These are phyloP conservation scores for Auricularia auricula-judae DNA, from an alignment of 768 basidiomycete genomes.

Conservation along the genomic window DNA sequence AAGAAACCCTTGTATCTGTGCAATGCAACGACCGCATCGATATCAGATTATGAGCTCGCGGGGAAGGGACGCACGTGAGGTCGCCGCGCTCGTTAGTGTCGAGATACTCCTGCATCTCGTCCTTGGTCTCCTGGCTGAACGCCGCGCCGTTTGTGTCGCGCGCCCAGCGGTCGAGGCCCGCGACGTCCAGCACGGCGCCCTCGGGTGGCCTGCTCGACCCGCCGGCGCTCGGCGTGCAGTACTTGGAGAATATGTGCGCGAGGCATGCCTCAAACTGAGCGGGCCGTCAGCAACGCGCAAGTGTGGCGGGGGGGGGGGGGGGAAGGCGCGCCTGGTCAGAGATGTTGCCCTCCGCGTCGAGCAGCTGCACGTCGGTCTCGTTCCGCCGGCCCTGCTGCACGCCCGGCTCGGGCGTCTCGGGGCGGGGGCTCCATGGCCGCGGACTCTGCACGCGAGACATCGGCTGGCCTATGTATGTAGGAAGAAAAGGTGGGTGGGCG, in stretches of 20 bases:
- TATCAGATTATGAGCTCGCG: neutral
- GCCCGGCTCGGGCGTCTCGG: conserved; percentile 52
- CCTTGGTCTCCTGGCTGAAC: conserved; percentile 67
- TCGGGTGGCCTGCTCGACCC: conserved; percentile 11
- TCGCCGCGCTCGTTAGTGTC: conserved; percentile 62
- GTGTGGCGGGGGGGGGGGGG: neutral
- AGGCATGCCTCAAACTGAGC: conserved; percentile 55
- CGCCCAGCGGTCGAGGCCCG: conserved; percentile 57
- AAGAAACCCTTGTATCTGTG: conserved; percentile 66
- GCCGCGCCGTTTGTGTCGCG: conserved; percentile 71
- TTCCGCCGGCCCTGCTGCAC: conserved; percentile 51
- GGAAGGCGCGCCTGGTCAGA: conserved; percentile 41
- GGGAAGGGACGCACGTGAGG: conserved; percentile 42
- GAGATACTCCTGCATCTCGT: conserved; percentile 65
- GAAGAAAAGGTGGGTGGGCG: neutral
- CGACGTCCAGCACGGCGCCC: conserved; percentile 10
- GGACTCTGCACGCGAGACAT: neutral
- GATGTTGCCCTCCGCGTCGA: conserved; percentile 62
- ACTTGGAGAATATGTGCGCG: conserved; percentile 70
- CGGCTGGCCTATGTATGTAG: neutral
- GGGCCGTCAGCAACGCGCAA: neutral
- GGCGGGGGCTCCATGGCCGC: conserved; percentile 24
- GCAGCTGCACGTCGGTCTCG: conserved; percentile 36
- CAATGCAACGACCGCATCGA: too few relatives aligned
- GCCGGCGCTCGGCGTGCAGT: conserved; percentile 41